Conservation (phyloP, 148 eudicot genomes). For the Rhododendron simsii region DNA sequence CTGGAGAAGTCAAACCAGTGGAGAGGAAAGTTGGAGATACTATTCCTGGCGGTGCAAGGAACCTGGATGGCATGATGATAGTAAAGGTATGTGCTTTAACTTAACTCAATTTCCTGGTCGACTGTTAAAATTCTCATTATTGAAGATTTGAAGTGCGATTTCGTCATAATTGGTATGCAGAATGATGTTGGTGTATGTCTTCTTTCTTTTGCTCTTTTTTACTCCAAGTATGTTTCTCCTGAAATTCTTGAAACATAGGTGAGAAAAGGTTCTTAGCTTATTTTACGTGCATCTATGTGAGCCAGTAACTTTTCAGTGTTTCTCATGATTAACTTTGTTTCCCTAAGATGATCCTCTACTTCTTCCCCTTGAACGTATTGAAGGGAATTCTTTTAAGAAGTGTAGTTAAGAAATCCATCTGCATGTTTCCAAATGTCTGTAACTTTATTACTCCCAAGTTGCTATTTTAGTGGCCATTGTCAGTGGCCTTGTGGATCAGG, state of each 20-base stretch:
- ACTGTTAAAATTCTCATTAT: not conserved
- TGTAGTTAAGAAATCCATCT: not conserved
- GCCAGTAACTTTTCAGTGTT: not conserved
- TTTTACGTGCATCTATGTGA: not conserved
- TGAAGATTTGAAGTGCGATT: not conserved
- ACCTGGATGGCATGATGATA: conserved; percentile 95
- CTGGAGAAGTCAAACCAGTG: conserved; percentile 92
- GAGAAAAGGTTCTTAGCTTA: not conserved
- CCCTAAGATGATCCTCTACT: not conserved
- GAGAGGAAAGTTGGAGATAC: conserved; percentile 68
- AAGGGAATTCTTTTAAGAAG: not conserved
- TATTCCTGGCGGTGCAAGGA: conserved; percentile 98
- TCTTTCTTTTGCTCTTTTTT: not conserved
- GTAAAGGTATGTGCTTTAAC: conserved; percentile 52
- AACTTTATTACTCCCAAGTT: not conserved
- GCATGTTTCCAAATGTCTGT: not conserved
- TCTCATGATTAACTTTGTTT: not conserved
- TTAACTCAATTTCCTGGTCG: not conserved
- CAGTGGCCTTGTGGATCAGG: not conserved
- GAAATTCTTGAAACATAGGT: not conserved
- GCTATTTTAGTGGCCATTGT: not conserved
- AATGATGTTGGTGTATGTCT: not conserved
- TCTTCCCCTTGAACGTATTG: not conserved
- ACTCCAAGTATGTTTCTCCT: not conserved
- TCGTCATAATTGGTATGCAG: not conserved